These are phyloP conservation scores for Suillus lakei DNA, from an alignment of 768 basidiomycete genomes.

Conservation along the genomic window DNA sequence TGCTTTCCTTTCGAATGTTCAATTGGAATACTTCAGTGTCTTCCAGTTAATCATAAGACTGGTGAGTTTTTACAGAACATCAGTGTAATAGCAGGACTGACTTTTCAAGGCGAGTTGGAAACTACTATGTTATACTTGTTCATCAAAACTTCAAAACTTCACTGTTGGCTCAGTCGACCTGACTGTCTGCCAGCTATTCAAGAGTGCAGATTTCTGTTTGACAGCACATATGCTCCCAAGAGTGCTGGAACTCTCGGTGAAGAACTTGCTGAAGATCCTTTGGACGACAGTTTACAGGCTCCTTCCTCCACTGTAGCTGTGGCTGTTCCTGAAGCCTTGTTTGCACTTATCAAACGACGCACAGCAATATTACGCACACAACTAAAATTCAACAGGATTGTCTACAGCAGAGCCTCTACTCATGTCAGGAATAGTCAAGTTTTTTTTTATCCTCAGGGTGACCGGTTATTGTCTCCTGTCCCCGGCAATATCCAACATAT, in stretches of 20 bases:
- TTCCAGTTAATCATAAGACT: conserved; percentile 35
- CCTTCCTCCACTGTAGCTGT: not conserved
- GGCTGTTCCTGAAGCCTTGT: not conserved
- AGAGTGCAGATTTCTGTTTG: conserved; percentile 13
- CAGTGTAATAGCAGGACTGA: not conserved
- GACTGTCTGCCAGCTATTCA: conserved; percentile 13
- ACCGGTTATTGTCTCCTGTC: not conserved
- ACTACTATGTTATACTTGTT: conserved; percentile 10
- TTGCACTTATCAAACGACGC: not conserved
- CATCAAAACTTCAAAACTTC: conserved; percentile 19
- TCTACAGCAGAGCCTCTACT: conserved; percentile 2
- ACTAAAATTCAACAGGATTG: not conserved
- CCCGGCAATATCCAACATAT: conserved; percentile 9
- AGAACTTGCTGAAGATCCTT: not conserved
- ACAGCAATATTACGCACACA: conserved; percentile 1
- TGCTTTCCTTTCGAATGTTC: conserved; percentile 36
- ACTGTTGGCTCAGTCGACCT: conserved; percentile 12
- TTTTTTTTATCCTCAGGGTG: not conserved
- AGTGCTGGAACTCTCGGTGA: not conserved
- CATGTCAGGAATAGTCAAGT: not conserved
- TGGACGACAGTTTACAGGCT: not conserved
- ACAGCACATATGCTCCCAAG: not conserved
- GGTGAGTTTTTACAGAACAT: conserved; percentile 23
- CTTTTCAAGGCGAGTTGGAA: conserved; percentile 11
- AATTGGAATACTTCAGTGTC: conserved; percentile 34